phyloP scores from a whole-genome alignment of 495 filamentous ascomycete genomes.

The Podospora pseudopauciseta region DNA sequence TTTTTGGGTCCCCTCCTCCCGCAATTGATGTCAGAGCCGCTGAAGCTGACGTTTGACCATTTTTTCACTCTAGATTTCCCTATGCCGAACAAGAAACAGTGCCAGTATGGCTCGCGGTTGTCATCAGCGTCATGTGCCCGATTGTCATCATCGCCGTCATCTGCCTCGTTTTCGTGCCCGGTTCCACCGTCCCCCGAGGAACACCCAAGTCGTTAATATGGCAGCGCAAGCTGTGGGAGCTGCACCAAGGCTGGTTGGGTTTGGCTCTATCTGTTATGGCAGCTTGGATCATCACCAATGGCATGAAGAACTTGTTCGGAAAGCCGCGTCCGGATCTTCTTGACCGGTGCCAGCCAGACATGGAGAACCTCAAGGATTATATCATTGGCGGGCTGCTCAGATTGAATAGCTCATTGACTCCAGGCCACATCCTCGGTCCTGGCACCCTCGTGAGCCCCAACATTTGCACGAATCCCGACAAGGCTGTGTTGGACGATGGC shows the following conservation, averaged over 20 bases:
- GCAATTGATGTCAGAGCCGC: neutral
- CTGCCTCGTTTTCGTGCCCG: constrained; percentile 63
- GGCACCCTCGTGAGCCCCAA: constrained; percentile 58
- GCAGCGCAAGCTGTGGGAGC: constrained; percentile 75
- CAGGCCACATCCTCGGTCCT: constrained; percentile 12
- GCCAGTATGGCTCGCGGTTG: constrained; percentile 52
- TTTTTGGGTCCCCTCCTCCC: neutral
- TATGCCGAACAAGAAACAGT: constrained; percentile 72
- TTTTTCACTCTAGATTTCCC: constrained; percentile 52
- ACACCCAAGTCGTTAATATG: constrained; percentile 63
- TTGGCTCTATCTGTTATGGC: constrained; percentile 62
- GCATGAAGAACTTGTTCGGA: constrained; percentile 80
- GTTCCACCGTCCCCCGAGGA: constrained; percentile 60
- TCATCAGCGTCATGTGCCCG: constrained; percentile 57
- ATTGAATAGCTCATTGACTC: constrained; percentile 23
- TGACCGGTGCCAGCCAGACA: constrained; percentile 59
- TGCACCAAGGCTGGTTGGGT: constrained; percentile 76
- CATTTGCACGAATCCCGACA: constrained; percentile 69
- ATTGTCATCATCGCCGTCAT: constrained; percentile 65
- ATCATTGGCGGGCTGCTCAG: constrained; percentile 38
- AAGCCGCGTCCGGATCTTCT: constrained; percentile 84
- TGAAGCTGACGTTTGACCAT: neutral
- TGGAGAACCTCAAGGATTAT: constrained; percentile 40
- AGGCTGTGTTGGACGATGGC: constrained; percentile 68
- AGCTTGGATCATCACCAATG: constrained; percentile 74